Evolutionary conservation across 495 filamentous ascomycete species (phyloP), one percentile per base, ranked within the genome.

Genomic region (Podospora pseudoanserina): DNA sequence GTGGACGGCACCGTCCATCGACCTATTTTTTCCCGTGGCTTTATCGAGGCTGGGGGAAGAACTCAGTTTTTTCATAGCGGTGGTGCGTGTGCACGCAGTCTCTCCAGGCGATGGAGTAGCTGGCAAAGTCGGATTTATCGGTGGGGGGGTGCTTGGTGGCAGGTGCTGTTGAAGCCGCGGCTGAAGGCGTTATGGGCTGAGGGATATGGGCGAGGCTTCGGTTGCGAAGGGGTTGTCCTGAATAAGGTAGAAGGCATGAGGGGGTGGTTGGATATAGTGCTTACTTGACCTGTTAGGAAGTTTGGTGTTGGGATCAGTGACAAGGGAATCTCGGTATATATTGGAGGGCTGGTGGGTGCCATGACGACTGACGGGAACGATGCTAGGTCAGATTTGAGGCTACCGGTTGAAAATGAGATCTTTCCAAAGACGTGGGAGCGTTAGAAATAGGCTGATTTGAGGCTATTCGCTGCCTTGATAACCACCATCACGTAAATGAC

Each of bases 111-210:
- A 73, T 62, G 39, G 65, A 71, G 67, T 81, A 78, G 4, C 71
- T 76, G 20, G 80, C 71, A 65, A 81, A 80, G 54, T 80, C 72
- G 6, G 68, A 16, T 49, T 79, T 72, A 63, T 73, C 71, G 72
- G 49, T 0, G 20, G 20, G 73, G 70, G 13, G n/a, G n/a, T n/a
- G 69, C 75, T 59, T 75, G 73, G 18, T 75, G 71, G 56, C 74
- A 74, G 67, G 75, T 75, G 66, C 61, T 74, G 66, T 77, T 77
- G 66, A 74, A 74, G 16, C 75, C 73, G 18, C 70, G 67, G 39
- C 75, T 74, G 53, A 77, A 70, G 1, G 73, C 11, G 62, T 75
- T 77, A 49, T 77, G n/a, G 75, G 65, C 66, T 71, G 4, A 74
- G 32, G 32, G 64, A 32, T 69, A 71, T 74, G 34, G 69, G 64